Base-by-base conservation (phyloP, 352 stramenopile species). In the Pythium aphanidermatum region DNA sequence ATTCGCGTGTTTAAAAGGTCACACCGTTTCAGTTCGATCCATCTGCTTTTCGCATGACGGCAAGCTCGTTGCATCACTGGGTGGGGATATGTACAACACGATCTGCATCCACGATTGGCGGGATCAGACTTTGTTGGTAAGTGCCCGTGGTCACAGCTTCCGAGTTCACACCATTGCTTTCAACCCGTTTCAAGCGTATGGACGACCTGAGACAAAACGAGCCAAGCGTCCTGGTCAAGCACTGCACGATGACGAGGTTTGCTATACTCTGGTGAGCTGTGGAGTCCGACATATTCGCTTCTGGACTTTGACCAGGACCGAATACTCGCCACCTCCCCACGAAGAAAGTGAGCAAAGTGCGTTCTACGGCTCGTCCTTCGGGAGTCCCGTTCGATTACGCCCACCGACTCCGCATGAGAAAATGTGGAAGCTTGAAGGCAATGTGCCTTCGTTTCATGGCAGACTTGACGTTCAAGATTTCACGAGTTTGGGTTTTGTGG, bases 21-120 rank as follows among this genome's bases (percentile, higher is more conserved):
- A 83, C 53, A 58, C 63, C 12, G 65, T 84, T 14, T 57, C 69
- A 6, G 70, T 88, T 29, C 60, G 70, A 2, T 74, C 60, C 2
- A 76, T 88, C 33, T 85, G 67, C 41, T 85, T 86, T 44, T 86
- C 71, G 5, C 71, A 88, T 40, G 73, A 88, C 38, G 76, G 76
- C 8, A 84, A 83, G 41, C 37, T 88, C 2, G 45, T 86, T 20
- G 73, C 69, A 36, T 88, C 76, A 9, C 51, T 88, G 14, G 73
- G 76, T 17, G 69, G 69, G 7, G 76, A 88, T 33, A 72, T 88
- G 60, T 88, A 80, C 68, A 88, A 88, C 23, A 83, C 76, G 13
- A 83, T 88, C 37, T 88, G 70, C 21, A 52, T 88, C 29, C 73
- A 88, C 57, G 71, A 86, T 51, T 88, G 76, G 76, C 68, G 74